Percentiles rank a stretch among this genome's conserved stretches.
These are phyloP conservation scores for Alternaria arbusti DNA, from an alignment of 2,329 filamentous ascomycete species.

Conservation along the genomic window DNA sequence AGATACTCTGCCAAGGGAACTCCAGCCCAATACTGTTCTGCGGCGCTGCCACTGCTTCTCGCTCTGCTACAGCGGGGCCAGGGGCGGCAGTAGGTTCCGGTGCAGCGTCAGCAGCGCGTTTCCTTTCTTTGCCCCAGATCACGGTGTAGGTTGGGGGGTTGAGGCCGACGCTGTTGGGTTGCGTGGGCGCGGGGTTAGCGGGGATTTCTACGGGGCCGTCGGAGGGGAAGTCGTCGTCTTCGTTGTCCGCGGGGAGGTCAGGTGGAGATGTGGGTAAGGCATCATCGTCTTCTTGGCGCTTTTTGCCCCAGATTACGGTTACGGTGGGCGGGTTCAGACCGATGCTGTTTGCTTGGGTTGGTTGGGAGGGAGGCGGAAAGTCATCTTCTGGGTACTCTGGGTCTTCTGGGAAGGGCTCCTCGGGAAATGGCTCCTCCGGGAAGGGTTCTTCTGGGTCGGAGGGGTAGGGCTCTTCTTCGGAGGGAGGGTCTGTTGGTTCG, in stretches of 20 bases:
- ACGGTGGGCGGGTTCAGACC: conserved; percentile 12
- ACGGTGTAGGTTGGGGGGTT: conserved; percentile 16
- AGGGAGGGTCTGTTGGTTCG: neutral
- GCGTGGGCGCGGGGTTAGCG: neutral
- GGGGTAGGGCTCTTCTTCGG: conserved; percentile 5
- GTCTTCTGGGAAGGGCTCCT: conserved; percentile 11
- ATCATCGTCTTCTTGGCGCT: conserved; percentile 16
- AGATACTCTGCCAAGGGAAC: neutral
- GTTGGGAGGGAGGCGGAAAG: conserved; percentile 7
- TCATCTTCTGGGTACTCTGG: conserved; percentile 10
- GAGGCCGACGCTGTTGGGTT: conserved; percentile 14
- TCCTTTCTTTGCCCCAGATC: conserved; percentile 15
- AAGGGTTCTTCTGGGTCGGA: conserved; percentile 19
- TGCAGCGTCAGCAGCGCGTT: too few relatives aligned
- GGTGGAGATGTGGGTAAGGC: conserved; percentile 1
- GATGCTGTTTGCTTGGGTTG: conserved; percentile 17
- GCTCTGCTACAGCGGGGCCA: neutral
- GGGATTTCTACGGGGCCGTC: neutral
- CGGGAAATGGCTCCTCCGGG: conserved; percentile 9
- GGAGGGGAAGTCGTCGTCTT: too few relatives aligned
- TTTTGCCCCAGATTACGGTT: conserved; percentile 22
- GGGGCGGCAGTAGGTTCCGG: neutral
- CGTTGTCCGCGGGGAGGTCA: conserved; percentile 9
- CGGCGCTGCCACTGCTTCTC: conserved; percentile 4
- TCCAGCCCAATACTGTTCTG: conserved; percentile 6